Evolutionary conservation across 2,329 filamentous ascomycete genomes (phyloP), one percentile per base, ranked within the genome.

Genomic region (Diplocarpon rosae): DNA sequence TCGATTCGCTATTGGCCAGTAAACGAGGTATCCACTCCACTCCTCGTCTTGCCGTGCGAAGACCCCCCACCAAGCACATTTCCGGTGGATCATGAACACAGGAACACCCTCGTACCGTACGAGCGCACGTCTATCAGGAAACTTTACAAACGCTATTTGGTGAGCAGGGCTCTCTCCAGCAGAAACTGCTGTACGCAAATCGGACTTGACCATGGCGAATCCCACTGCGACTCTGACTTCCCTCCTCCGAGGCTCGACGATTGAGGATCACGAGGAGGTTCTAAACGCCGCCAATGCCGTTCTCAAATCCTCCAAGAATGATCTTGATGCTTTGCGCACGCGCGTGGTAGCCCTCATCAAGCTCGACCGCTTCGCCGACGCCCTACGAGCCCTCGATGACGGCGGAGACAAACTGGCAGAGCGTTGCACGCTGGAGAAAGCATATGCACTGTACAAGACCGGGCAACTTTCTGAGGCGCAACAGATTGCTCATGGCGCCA

Each of bases 391-490:
- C 44, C 73, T 90, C 47, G 74, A 79, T 48, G 75, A 79, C 30
- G 78, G 71, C 14, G 78, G 78, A 39, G 68, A 74, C 46, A 69
- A 66, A 51, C 65, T 89, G 46, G 75, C 80, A 59, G 67, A 73
- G 32, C 65, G 66, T 46, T 85, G 80, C 53, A 59, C 66, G 13
- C 69, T 89, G 35, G 85, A 89, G 63, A 80, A 80, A 60, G 76
- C 83, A 2, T 93, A 93, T 66, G 81, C 83, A n/a, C 71, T 89
- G 15, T 93, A 92, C 67, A 92, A 89, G 67, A 74, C 76, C 0
- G 83, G 84, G 17, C 71, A 78, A 52, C 72, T 86, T 1, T 67
- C 72, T 15, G 79, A 81, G 45, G 85, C 85, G 15, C 70, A 73
- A 14, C 56, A 64, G 13, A 53, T 66, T 10, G 52, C 45, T 7